Percentiles rank a stretch among this genome's conserved stretches.
These are phyloP conservation scores for Kazachstania sp. DNA, from an alignment of 1,139 yeast species.

Conservation along the genomic window DNA sequence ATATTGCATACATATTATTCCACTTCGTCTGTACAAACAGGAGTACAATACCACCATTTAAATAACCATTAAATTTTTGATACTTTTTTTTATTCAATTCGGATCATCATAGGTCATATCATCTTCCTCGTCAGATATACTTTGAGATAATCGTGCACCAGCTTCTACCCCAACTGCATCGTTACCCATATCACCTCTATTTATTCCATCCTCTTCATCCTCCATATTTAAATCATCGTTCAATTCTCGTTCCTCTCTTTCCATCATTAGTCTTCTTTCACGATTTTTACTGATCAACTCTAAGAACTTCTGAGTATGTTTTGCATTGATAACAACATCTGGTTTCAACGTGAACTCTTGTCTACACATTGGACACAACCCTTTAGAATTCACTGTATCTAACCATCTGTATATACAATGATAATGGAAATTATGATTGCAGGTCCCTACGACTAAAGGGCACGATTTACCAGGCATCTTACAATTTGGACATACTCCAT, in stretches of 20 bases:
- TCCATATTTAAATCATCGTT: slow-evolving; percentile 7
- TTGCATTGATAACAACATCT: slow-evolving; percentile 12
- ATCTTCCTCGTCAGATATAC: not conserved
- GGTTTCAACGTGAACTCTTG: slow-evolving; percentile 44
- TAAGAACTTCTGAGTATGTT: slow-evolving; percentile 3
- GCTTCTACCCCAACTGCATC: not conserved
- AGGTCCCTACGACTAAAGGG: slow-evolving; percentile 63
- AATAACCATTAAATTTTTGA: no score
- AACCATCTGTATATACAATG: slow-evolving; percentile 84
- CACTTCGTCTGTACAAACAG: no score
- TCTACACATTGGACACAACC: slow-evolving; percentile 90
- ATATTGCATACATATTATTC: no score
- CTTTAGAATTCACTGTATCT: slow-evolving; percentile 66
- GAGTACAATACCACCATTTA: no score
- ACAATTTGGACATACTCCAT: slow-evolving; percentile 85
- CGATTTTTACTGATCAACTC: slow-evolving; percentile 1
- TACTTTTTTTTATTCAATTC: no score
- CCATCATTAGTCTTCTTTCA: slow-evolving; percentile 2
- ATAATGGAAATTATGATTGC: slow-evolving; percentile 79
- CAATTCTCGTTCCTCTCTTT: slow-evolving; percentile 10
- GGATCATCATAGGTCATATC: no score
- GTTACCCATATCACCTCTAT: not conserved
- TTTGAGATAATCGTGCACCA: not conserved
- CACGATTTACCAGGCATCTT: slow-evolving; percentile 79
- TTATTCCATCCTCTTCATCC: slow-evolving; percentile 3